Percentiles rank a stretch among this genome's conserved stretches.
phyloP scores from a whole-genome alignment of 805 yeast species.

The Priceomyces castillae region DNA sequence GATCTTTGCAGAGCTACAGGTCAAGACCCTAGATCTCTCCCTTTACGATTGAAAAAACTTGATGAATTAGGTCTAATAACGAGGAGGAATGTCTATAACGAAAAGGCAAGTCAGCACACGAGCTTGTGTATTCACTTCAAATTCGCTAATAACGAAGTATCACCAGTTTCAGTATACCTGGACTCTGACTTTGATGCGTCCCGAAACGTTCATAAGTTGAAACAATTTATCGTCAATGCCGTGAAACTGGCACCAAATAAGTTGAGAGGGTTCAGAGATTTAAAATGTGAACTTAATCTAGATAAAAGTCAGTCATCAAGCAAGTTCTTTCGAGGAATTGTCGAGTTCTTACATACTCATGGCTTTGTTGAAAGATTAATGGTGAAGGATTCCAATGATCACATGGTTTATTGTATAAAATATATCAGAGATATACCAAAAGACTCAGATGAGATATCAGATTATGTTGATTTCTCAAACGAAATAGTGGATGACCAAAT shows the following conservation, averaged over 20 bases:
- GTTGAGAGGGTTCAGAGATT: slow-evolving; percentile 58
- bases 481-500: slow-evolving; percentile 23
- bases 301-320: slow-evolving; percentile 38
- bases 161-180: slow-evolving; percentile 19
- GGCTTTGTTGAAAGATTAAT: slow-evolving; percentile 51
- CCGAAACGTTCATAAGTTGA: slow-evolving; percentile 28
- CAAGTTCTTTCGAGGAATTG: slow-evolving; percentile 48
- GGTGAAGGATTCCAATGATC: slow-evolving; percentile 38
- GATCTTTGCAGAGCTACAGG: slow-evolving; percentile 54
- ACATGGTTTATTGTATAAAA: slow-evolving; percentile 36
- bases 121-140: slow-evolving; percentile 51
- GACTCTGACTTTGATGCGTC: slow-evolving; percentile 25
- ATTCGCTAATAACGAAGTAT: slow-evolving; percentile 34
- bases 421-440: slow-evolving; percentile 48
- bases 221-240: slow-evolving; percentile 42
- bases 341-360: slow-evolving; percentile 42
- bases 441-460: slow-evolving; percentile 43
- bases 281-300: slow-evolving; percentile 56
- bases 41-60: slow-evolving; percentile 57
- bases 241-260: slow-evolving; percentile 58
- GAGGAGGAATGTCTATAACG: slow-evolving; percentile 32
- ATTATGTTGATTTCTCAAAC: slow-evolving; percentile 29
- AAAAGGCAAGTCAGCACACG: slow-evolving; percentile 48
- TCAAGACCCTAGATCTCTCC: slow-evolving; percentile 71
- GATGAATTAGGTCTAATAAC: slow-evolving; percentile 49